Base-by-base conservation (phyloP, 768 basidiomycete genomes). In the Trametes cingulata region DNA sequence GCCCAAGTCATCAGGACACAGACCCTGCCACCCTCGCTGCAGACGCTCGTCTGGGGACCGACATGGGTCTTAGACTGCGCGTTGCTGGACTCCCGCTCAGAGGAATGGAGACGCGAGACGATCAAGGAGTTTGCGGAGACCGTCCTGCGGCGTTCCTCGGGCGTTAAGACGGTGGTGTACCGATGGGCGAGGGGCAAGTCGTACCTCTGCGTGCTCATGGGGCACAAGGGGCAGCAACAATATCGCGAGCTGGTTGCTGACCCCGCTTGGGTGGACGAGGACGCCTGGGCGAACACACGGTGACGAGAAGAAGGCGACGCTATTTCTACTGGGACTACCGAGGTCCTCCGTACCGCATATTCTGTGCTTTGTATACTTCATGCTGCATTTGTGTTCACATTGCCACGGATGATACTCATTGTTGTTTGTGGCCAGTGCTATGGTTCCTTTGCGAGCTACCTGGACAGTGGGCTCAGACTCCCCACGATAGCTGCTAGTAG, bases 51-150 rank as follows among this genome's bases (percentile, higher is more conserved):
- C n/a, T 52, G 58, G 50, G 29, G 35, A 12, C 29, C 57, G 4
- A 10, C 57, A 10, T 58, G 57, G 57, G 43, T 40, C 10, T 29
- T 49, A 37, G 47, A 50, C 29, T 41, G 39, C 25, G 58, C 58
- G 0, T 15, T 52, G 29, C 3, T 52, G 5, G 41, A 58, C 49
- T 15, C 22, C n/a, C 57, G 43, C n/a, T n/a, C 51, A 0, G 50
- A 52, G 14, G 27, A 19, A 2, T 47, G 51, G 36, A 45, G 45
- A n/a, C 57, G 50, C 15, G 24, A 35, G 15, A 20, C 36, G 10
- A 37, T 58, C 29, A 40, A 42, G 20, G 17, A 19, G 19, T 58
- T 58, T 19, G 49, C 50, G 1, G 49, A 58, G 17, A 27, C 42
- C 3, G 43, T 52, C 1, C n/a, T 59, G 22, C 25, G 36, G 6